Conservation (phyloP, 768 basidiomycete species). For the Trametes elegans region DNA sequence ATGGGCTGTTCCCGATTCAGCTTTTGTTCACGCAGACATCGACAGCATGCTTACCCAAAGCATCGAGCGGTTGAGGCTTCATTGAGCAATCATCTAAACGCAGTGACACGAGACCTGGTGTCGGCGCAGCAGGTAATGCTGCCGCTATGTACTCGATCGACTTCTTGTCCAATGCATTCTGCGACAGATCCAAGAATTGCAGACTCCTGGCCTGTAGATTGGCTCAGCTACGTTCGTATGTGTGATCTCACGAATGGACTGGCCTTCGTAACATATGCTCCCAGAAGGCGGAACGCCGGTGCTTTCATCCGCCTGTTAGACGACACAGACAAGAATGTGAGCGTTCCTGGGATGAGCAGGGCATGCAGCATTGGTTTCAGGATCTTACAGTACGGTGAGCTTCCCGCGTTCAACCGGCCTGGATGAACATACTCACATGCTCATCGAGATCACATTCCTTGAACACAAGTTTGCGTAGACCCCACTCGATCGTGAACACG, state of each 20-base stretch:
- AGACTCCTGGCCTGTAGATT: conserved; percentile 64
- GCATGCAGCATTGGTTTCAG: conserved; percentile 91
- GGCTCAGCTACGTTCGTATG: neutral
- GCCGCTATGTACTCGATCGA: conserved; percentile 78
- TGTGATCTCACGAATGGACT: neutral
- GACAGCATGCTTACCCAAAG: conserved; percentile 58
- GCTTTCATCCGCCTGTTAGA: conserved; percentile 82
- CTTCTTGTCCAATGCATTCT: conserved; percentile 81
- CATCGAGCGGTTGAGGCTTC: conserved; percentile 71
- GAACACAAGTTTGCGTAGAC: conserved; percentile 78
- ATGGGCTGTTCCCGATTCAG: conserved; percentile 50
- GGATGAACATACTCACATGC: conserved; percentile 44
- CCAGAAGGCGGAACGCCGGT: conserved; percentile 74
- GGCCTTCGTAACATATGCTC: conserved; percentile 78
- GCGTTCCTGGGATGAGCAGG: conserved; percentile 75
- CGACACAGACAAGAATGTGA: conserved; percentile 82
- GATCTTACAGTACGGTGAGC: conserved; percentile 41
- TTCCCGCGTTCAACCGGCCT: neutral
- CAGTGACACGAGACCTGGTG: conserved; percentile 68
- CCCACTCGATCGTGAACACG: conserved; percentile 92
- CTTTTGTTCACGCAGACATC: neutral
- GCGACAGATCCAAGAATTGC: conserved; percentile 88
- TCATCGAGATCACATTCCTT: conserved; percentile 89
- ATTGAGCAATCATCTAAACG: conserved; percentile 86
- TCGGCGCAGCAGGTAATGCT: conserved; percentile 54